These are phyloP conservation scores for Phlyctochytrium arcticum DNA, from an alignment of 192 early-diverging fungal species.

Conservation along the genomic window DNA sequence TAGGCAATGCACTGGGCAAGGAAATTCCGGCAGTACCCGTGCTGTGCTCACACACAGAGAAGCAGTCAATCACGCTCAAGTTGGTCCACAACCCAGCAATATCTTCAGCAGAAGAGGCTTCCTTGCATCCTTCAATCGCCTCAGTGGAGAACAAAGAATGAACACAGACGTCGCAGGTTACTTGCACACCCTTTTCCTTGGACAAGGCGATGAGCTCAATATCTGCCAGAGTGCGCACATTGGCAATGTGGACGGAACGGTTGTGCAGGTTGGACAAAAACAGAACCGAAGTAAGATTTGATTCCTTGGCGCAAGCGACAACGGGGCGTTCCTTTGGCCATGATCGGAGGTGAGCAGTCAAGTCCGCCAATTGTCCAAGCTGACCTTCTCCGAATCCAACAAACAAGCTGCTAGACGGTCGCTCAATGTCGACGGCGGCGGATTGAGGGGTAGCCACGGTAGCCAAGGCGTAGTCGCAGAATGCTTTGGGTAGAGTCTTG, in stretches of 20 bases:
- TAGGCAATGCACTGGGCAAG: conserved; percentile 66
- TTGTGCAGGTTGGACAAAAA: conserved; percentile 80
- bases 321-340: conserved; percentile 77
- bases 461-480: conserved; percentile 67
- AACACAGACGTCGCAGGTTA: conserved; percentile 93
- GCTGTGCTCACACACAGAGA: conserved; percentile 73
- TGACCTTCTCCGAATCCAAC: conserved; percentile 53
- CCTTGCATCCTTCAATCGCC: conserved; percentile 35
- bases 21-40: conserved; percentile 41
- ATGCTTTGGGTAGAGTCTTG: conserved; percentile 53
- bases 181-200: conserved; percentile 78
- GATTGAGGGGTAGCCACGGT: conserved; percentile 70
- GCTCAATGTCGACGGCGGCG: conserved; percentile 44
- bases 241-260: conserved; percentile 85
- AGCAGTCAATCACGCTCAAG: conserved; percentile 82
- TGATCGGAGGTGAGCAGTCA: conserved; percentile 68
- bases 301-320: conserved; percentile 79
- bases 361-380: conserved; percentile 54
- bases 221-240: conserved; percentile 74
- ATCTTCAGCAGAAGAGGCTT: conserved; percentile 34
- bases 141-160: conserved; percentile 70
- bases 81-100: conserved; percentile 80
- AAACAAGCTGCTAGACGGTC: conserved; percentile 49
- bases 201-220: conserved; percentile 78
- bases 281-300: conserved; percentile 83